A percentile compares a stretch with the other conserved stretches of the same genome.
phyloP scores from a whole-genome alignment of 352 stramenopile species.

The Hyaloperonospora arabidopsidis region DNA sequence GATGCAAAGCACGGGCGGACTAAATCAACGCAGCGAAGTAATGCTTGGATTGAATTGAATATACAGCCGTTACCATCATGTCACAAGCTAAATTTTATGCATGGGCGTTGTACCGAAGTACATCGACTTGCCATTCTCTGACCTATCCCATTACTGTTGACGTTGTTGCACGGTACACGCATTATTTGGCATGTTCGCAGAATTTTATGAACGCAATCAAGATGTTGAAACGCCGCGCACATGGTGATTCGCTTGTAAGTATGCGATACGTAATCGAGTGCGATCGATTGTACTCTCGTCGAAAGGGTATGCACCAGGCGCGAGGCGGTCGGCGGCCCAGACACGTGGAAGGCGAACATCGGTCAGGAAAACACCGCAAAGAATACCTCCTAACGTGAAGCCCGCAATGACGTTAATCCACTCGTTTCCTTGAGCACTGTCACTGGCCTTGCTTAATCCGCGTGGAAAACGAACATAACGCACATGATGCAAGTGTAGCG shows the following conservation, averaged over 20 bases:
- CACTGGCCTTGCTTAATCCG: conserved; percentile 14
- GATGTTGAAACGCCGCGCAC: no score
- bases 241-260: conserved; percentile 6
- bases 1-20: no score
- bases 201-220: no score
- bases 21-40: no score
- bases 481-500: conserved; percentile 22
- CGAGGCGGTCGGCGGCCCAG: conserved; percentile 14
- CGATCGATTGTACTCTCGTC: conserved; percentile 25
- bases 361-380: conserved; percentile 26
- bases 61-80: no score
- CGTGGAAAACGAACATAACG: conserved; percentile 14
- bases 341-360: conserved; percentile 15
- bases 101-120: no score
- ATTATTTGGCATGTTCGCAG: no score
- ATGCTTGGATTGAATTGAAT: no score
- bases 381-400: conserved; percentile 15
- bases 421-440: conserved; percentile 17
- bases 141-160: no score
- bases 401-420: conserved; percentile 25
- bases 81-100: no score
- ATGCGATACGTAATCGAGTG: conserved; percentile 25
- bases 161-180: no score
- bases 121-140: no score
- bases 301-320: conserved; percentile 25